Evolutionary conservation across 2,329 filamentous ascomycete genomes (phyloP), one percentile per base, ranked within the genome.

Genomic region (Botrytis paeoniae): DNA sequence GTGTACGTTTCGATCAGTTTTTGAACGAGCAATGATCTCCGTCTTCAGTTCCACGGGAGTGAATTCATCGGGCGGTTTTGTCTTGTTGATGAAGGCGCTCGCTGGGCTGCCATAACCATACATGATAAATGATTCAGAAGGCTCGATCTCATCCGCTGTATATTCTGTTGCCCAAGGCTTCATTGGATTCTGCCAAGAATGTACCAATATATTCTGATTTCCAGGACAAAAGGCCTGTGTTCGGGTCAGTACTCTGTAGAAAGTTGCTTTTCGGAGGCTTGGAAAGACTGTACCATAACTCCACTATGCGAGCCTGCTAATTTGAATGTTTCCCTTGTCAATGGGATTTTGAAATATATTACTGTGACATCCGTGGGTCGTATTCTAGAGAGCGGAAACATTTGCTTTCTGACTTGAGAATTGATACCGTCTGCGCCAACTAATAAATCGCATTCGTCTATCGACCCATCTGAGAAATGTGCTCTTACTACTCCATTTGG

Each of bases 381-480:
- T 25, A 78, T 74, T 37, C 32, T 76, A 5, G 77, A 69, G n/a
- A 73, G 57, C 1, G 78, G 78, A 25, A 80, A 64, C 18, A 80
- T 70, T 60, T 79, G 78, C 64, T 79, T 83, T 29, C 87, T 83
- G 3, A 84, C 84, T 43, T 82, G 83, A 0, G 87, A 89, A 8
- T 84, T 81, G 61, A 86, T 83, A 0, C 88, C 88, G 73, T 90
- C 88, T 4, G 87, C 87, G 9, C 85, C 87, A 60, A 89, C 83
- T 0, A 89, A 75, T 0, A 89, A 77, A 75, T 89, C 87, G 66
- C 83, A 89, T 0, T 76, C 78, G 14, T 83, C 82, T 0, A 76
- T 80, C 18, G 78, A 78, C 2, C 85, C 85, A 72, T 87, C 81
- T 2, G 81, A 80, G 70, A 89, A 84, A 3, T 75, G 72, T 0